These are phyloP conservation scores for Schizopora paradoxa DNA, from an alignment of 1,284 basidiomycete species.

Conservation along the genomic window DNA sequence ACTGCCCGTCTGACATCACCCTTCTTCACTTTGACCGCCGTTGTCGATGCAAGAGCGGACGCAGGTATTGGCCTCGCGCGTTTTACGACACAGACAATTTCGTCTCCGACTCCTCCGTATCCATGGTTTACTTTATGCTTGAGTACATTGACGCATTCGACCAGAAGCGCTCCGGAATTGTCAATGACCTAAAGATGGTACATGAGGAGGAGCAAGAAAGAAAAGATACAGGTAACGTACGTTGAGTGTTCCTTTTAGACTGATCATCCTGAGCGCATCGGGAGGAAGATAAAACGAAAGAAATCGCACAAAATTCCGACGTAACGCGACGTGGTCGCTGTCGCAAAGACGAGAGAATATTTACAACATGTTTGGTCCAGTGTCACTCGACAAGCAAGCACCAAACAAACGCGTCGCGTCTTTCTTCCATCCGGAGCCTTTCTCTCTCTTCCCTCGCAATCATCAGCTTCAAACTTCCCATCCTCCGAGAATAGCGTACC, in stretches of 20 bases:
- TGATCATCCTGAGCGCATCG: constrained; percentile 68
- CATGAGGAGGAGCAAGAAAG: background rate
- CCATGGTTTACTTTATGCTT: constrained; percentile 94
- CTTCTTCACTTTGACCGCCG: constrained; percentile 78
- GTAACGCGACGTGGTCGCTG: background rate
- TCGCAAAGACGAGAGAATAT: background rate
- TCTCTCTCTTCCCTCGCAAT: background rate
- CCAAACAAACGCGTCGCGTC: background rate
- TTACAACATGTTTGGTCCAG: background rate
- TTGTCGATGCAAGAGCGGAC: constrained; percentile 53
- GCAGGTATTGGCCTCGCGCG: constrained; percentile 81
- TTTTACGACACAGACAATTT: constrained; percentile 96
- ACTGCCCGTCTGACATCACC: constrained; percentile 95
- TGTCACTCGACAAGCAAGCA: background rate
- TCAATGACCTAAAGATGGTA: constrained; percentile 73
- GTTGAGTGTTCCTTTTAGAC: constrained; percentile 86
- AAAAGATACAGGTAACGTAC: constrained; percentile 37
- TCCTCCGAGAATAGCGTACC: too few relatives aligned
- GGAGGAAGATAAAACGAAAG: background rate
- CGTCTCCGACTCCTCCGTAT: constrained; percentile 82
- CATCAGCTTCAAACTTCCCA: too few relatives aligned
- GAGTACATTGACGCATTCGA: constrained; percentile 96
- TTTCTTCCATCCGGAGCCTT: background rate
- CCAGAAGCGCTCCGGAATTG: constrained; percentile 95
- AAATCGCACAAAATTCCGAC: too few relatives aligned